Base-by-base conservation (phyloP, 208 protist species). In the Trypanosoma caninum region DNA sequence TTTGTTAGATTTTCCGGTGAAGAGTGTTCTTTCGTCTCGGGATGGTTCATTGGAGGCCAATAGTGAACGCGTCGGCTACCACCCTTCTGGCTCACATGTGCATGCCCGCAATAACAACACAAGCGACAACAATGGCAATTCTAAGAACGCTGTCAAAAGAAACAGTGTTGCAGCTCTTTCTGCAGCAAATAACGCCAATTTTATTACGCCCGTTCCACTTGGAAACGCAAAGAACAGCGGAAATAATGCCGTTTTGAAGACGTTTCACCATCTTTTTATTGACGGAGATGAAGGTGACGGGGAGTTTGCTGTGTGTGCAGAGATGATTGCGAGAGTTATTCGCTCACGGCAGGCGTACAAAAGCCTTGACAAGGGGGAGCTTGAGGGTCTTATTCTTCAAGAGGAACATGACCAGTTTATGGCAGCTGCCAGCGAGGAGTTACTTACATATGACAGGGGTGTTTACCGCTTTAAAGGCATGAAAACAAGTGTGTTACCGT, bases 251-350 rank as follows among this genome's bases (percentile, higher is more conserved):
- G 8, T 35, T 9, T 28, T 18, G 16, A 82, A 70, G 28, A 34
- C 28, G 0, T 92, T 89, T 48, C 71, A 84, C 41, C 77, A 84
- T 47, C 80, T 95, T 42, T 69, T 77, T 44, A 83, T 91, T 55
- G 84, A 93, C 47, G 89, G 83, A 11, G 89, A 89, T 28, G 81
- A 85, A 53, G 80, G 81, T 25, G 83, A 89, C 56, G 59, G 74
- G 54, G 83, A 95, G 65, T 95, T 88, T 66, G 22, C 77, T 34
- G 89, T 79, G 59, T 91, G 78, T 52, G 89, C 77, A 0, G 82
- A 79, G 28, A 62, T 88, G 22, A 89, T 95, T 23, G 79, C 84
- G 3, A 73, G 69, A 33, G 64, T 87, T n/a, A 78, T 95, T 27
- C 60, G 50, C 10, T 35, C 81, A 9, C 72, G 89, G 10, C 78